phyloP scores from a whole-genome alignment of 1,284 basidiomycete genomes.

The Puccinia hordei region DNA sequence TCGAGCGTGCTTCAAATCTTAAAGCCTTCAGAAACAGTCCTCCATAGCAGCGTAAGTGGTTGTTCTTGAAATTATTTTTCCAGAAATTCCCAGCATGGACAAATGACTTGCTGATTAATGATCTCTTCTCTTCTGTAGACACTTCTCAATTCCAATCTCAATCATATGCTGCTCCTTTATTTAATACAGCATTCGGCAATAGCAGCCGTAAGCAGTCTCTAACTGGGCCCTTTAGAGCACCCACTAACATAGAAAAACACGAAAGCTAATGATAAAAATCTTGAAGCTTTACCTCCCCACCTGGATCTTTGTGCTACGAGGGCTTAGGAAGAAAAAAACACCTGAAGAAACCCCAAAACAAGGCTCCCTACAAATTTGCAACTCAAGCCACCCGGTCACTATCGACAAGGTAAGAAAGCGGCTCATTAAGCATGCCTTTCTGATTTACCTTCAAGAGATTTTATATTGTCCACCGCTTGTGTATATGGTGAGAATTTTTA shows the following conservation, averaged over 20 bases:
- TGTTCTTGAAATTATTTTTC: not conserved
- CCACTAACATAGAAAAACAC: too few relatives aligned
- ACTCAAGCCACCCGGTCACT: not conserved
- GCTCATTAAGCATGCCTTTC: not conserved
- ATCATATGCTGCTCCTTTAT: not conserved
- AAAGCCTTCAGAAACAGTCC: not conserved
- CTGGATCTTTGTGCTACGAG: not conserved
- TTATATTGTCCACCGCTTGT: not conserved
- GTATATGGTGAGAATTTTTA: not conserved
- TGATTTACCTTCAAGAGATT: not conserved
- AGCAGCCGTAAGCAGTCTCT: not conserved
- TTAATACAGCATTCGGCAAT: not conserved
- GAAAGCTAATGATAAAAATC: too few relatives aligned
- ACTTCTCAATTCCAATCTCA: not conserved
- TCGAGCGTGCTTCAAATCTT: not conserved
- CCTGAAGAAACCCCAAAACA: not conserved
- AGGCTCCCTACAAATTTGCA: not conserved
- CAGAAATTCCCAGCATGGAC: too few relatives aligned
- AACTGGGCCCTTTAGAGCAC: not conserved
- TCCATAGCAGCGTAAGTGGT: not conserved
- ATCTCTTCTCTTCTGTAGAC: not conserved
- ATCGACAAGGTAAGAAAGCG: not conserved
- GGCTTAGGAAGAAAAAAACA: not conserved
- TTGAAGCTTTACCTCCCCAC: constrained; percentile 25
- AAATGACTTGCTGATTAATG: not conserved